Evolutionary conservation across 148 eudicot genomes (phyloP).

Genomic region (Persicaria tinctoria): DNA sequence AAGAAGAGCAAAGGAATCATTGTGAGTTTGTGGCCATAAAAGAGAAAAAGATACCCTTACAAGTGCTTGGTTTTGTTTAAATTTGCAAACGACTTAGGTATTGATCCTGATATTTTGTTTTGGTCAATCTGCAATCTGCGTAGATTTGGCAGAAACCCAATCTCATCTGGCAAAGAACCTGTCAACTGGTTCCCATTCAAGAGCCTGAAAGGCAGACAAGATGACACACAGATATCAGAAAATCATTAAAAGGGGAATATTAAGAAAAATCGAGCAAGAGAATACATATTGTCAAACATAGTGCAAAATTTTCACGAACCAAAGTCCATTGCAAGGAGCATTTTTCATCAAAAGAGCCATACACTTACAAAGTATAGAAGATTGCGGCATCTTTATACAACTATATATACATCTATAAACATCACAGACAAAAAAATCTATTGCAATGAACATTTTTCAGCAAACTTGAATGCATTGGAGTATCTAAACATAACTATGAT

Average conservation of each 20-base stretch:
- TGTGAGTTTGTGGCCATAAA: background rate
- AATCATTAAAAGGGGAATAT: background rate
- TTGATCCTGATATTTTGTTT: conserved; percentile 66
- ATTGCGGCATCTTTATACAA: too few relatives aligned
- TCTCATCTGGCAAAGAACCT: conserved; percentile 75
- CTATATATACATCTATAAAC: too few relatives aligned
- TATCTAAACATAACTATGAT: too few relatives aligned
- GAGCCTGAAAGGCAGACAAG: conserved; percentile 38
- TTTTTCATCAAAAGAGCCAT: too few relatives aligned
- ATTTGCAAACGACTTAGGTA: conserved; percentile 71
- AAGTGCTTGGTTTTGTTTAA: conserved; percentile 65
- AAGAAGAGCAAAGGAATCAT: background rate
- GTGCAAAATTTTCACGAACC: background rate
- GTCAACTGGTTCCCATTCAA: conserved; percentile 76
- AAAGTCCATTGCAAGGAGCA: background rate
- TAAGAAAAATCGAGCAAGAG: background rate
- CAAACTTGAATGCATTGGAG: too few relatives aligned
- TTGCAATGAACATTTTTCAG: too few relatives aligned
- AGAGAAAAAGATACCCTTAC: conserved; percentile 28
- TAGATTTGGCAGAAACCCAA: conserved; percentile 58
- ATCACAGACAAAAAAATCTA: too few relatives aligned
- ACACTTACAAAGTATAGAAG: too few relatives aligned
- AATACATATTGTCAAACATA: background rate
- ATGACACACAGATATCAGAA: background rate
- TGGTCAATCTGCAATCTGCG: conserved; percentile 67